Evolutionary conservation across 202 grass and related monocot genomes (phyloP).

Genomic region (Tripidium arundinaceum): DNA sequence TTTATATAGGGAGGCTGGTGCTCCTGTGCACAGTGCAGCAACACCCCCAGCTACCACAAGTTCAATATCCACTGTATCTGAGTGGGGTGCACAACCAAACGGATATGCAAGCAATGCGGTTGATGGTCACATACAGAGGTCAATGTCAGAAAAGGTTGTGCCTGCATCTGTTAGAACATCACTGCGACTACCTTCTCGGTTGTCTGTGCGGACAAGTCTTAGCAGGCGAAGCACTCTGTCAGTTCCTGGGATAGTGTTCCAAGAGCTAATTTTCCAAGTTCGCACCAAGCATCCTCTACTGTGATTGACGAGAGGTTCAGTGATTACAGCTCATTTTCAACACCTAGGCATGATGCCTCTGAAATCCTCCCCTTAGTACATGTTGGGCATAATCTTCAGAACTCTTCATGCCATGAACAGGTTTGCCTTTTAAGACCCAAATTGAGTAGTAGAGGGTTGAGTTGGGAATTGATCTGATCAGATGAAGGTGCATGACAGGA

Average conservation of each 20-base stretch:
- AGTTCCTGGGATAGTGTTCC: constrained; percentile 36
- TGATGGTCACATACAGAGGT: constrained; percentile 33
- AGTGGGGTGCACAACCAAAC: not conserved
- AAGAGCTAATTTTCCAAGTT: constrained; percentile 28
- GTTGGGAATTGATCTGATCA: constrained; percentile 4
- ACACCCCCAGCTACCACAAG: constrained; percentile 9
- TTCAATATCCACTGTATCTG: constrained; percentile 6
- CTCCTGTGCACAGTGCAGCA: not conserved
- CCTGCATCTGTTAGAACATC: constrained; percentile 10
- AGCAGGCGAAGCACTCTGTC: constrained; percentile 18
- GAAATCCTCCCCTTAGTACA: constrained; percentile 11
- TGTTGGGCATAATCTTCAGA: not conserved
- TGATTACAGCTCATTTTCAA: constrained; percentile 24
- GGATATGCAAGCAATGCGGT: not conserved
- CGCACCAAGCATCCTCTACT: constrained; percentile 21
- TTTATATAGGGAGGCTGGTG: constrained; percentile 22
- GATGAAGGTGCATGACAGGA: constrained; percentile 28
- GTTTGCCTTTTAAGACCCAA: too few relatives aligned
- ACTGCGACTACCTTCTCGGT: constrained; percentile 5
- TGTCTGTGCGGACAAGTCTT: not conserved
- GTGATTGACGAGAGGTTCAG: constrained; percentile 32
- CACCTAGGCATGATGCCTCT: constrained; percentile 34
- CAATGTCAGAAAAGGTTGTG: constrained; percentile 21
- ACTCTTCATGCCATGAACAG: not conserved
- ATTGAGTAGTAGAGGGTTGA: not conserved